Conservation (phyloP, 495 filamentous ascomycete genomes). For the Hypomontagnella submonticulosa region DNA sequence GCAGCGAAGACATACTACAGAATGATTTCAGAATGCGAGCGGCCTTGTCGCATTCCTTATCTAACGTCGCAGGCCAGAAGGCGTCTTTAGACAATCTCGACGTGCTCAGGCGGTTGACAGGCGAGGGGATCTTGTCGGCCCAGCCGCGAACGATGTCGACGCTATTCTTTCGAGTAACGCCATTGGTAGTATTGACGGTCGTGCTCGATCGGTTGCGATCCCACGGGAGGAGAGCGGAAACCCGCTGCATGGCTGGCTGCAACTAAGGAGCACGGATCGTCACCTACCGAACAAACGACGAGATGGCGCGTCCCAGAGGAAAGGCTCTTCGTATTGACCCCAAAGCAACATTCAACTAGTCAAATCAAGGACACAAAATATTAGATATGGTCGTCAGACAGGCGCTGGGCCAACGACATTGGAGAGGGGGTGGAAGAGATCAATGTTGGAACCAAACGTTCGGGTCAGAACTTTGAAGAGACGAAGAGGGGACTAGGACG, state of each 20-base stretch:
- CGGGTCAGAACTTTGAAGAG: constrained; percentile 21
- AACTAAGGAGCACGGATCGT: constrained; percentile 38
- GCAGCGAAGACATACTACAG: constrained; percentile 64
- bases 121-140: constrained; percentile 56
- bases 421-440: constrained; percentile 17
- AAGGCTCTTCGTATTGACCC: constrained; percentile 25
- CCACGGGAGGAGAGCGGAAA: constrained; percentile 63
- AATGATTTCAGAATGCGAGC: constrained; percentile 86
- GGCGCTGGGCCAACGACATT: constrained; percentile 37
- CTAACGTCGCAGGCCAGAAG: constrained; percentile 83
- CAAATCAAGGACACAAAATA: constrained; percentile 16
- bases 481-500: constrained; percentile 28
- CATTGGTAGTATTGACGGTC: constrained; percentile 27
- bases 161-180: constrained; percentile 40
- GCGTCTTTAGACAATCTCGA: constrained; percentile 63
- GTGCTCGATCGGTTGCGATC: constrained; percentile 54
- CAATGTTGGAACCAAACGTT: constrained; percentile 19
- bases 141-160: constrained; percentile 59
- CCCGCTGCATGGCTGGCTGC: constrained; percentile 58
- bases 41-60: constrained; percentile 88
- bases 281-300: constrained; percentile 28
- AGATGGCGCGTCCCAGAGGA: constrained; percentile 24
- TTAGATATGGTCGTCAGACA: constrained; percentile 25
- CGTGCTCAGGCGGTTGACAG: constrained; percentile 50
- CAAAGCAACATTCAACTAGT: constrained; percentile 20